phyloP scores from a whole-genome alignment of 306 rosid genomes.

The Acmispon strigosus region DNA sequence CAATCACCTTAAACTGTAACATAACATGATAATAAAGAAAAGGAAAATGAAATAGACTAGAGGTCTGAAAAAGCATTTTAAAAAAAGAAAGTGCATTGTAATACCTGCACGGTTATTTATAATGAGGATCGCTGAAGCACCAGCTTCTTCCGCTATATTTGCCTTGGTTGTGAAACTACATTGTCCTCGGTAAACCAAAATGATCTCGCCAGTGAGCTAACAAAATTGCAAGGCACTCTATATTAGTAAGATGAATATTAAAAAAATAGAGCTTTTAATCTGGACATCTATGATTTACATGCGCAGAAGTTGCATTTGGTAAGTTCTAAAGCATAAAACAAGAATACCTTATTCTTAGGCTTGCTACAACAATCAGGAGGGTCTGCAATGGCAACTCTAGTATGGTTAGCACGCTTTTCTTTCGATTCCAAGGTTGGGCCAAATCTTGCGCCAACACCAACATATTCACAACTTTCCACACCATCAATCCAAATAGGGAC shows the following conservation, averaged over 20 bases:
- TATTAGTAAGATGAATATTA: slow-evolving; percentile 31
- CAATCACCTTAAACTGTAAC: background rate
- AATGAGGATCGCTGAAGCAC: slow-evolving; percentile 89
- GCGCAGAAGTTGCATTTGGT: background rate
- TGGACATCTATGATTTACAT: slow-evolving; percentile 19
- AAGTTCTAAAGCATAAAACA: slow-evolving; percentile 1
- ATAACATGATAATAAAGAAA: background rate
- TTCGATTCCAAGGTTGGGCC: slow-evolving; percentile 82
- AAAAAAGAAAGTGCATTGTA: slow-evolving; percentile 22
- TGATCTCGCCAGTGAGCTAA: slow-evolving; percentile 77
- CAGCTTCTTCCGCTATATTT: slow-evolving; percentile 69
- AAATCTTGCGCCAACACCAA: slow-evolving; percentile 95
- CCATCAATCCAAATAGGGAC: slow-evolving; percentile 75
- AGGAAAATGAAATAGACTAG: background rate
- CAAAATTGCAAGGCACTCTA: slow-evolving; percentile 48
- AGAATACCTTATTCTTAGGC: slow-evolving; percentile 58
- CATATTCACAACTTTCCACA: slow-evolving; percentile 55
- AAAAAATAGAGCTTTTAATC: slow-evolving; percentile 9
- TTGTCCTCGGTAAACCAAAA: slow-evolving; percentile 84
- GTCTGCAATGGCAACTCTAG: slow-evolving; percentile 78
- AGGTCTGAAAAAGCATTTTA: background rate
- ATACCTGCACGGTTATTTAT: slow-evolving; percentile 71
- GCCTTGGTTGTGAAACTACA: slow-evolving; percentile 97
- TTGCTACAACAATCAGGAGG: slow-evolving; percentile 86
- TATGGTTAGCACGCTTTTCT: slow-evolving; percentile 78